phyloP scores from a whole-genome alignment of 2,329 filamentous ascomycete species.

The Stachybotrys chartarum region DNA sequence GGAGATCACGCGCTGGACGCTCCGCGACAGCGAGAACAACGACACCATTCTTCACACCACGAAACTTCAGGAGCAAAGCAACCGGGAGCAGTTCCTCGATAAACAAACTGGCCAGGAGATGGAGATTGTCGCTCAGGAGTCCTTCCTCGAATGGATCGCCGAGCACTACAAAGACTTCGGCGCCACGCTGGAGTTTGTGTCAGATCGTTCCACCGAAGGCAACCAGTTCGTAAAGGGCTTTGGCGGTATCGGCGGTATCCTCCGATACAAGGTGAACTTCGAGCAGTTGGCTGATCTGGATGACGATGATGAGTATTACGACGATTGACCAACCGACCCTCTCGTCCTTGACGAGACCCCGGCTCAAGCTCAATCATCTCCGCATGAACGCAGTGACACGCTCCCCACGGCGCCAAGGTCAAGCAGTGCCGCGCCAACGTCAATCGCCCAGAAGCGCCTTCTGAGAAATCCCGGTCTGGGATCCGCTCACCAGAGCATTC shows the following conservation, averaged over 20 bases:
- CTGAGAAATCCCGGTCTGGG: slow-evolving; percentile 38
- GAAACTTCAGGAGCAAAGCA: slow-evolving; percentile 63
- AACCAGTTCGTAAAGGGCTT: slow-evolving; percentile 99
- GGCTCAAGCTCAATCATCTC: slow-evolving; percentile 53
- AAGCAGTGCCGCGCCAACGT: slow-evolving; percentile 37
- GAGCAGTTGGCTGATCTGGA: slow-evolving; percentile 94
- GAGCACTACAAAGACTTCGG: slow-evolving; percentile 98
- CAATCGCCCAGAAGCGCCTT: slow-evolving; percentile 38
- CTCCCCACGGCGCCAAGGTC: slow-evolving; percentile 31
- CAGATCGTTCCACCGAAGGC: slow-evolving; percentile 92
- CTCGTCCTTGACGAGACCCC: slow-evolving; percentile 82
- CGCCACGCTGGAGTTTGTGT: slow-evolving; percentile 92
- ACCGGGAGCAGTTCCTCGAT: slow-evolving; percentile 86
- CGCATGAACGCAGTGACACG: slow-evolving; percentile 33
- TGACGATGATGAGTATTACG: slow-evolving; percentile 92
- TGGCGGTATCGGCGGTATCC: slow-evolving; percentile 92
- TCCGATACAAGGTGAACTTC: slow-evolving; percentile 99
- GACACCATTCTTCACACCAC: slow-evolving; percentile 80
- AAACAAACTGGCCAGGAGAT: slow-evolving; percentile 95
- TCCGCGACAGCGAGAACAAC: slow-evolving; percentile 69
- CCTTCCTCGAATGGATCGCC: slow-evolving; percentile 99
- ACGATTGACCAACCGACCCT: slow-evolving; percentile 84
- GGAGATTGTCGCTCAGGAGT: slow-evolving; percentile 80
- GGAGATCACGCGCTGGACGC: slow-evolving; percentile 83
- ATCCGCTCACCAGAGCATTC: slow-evolving; percentile 34